Base-by-base conservation (phyloP, 371 early-diverging fungal species). In the Rhizopus arrhizus region DNA sequence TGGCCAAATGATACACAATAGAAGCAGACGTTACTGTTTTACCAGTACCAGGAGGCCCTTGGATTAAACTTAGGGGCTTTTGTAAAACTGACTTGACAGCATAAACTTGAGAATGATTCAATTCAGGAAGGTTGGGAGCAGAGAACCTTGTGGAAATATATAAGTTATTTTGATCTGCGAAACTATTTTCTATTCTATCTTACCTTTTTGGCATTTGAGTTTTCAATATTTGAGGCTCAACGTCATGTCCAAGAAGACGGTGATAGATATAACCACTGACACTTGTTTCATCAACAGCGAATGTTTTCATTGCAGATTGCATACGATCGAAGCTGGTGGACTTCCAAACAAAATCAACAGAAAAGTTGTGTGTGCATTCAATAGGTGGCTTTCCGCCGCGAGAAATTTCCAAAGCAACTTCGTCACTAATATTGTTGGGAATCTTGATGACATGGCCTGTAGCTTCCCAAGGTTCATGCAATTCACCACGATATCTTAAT, bases 281-380 rank as follows among this genome's bases (percentile, higher is more conserved):
- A 32, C 94, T 92, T 0, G 86, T 88, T 62, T 95, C 95, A 73
- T 96, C 94, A 4, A 95, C 87, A 15, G 97, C 95, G 87, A 97
- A 97, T 2, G 88, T 93, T 65, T 93, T 95, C 91, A 97, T 90
- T 3, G 97, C 96, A 47, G 83, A 72, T 70, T 95, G 96, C 96
- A 97, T 97, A 53, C 95, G 87, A 68, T 98, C 97, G 75, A 95
- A 99, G 31, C 95, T 92, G 2, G 95, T 95, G 11, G 95, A 90
- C 74, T 98, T 97, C 99, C 99, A 99, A 10, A 99, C 96, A 84
- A 96, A 98, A 62, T 99, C 98, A n/a, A 99, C 92, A 4, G 92
- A 87, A 67, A 96, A 98, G 69, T 94, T 94, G 71, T 89, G 91
- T n/a, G 93, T 91, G 68, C 93, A 93, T 15, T 93, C 87, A 11